A percentile compares a stretch with the other conserved stretches of the same genome.
phyloP scores from a whole-genome alignment of 2,329 filamentous ascomycete species.

The Emmonsiellopsis sp. region DNA sequence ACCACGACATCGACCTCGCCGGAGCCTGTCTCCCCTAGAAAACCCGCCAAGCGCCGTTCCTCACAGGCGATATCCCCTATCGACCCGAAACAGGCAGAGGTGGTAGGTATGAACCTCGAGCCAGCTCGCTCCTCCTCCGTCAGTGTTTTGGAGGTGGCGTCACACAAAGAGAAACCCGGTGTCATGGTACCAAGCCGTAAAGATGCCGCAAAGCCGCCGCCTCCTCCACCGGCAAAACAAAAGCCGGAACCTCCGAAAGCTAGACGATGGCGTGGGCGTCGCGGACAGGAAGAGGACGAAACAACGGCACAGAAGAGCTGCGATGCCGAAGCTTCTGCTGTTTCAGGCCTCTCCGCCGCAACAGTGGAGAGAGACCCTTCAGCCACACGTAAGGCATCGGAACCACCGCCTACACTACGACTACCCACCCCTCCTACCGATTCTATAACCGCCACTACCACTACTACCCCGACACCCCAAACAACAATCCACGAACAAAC shows the following conservation, averaged over 20 bases:
- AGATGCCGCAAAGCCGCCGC: constrained; percentile 20
- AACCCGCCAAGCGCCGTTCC: constrained; percentile 15
- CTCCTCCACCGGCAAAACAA: constrained; percentile 17
- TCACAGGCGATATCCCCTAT: neutral
- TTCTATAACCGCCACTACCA: neutral
- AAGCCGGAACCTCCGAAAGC: constrained; percentile 35
- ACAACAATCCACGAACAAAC: neutral
- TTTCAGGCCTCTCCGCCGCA: neutral
- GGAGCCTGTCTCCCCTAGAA: constrained; percentile 39
- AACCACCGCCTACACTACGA: neutral
- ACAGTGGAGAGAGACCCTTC: neutral
- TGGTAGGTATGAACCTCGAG: constrained; percentile 61
- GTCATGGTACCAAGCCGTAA: constrained; percentile 67
- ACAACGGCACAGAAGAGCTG: constrained; percentile 9
- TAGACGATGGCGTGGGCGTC: constrained; percentile 33
- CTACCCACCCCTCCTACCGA: constrained; percentile 1
- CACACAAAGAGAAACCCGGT: constrained; percentile 71
- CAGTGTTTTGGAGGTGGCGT: constrained; percentile 69
- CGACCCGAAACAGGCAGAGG: constrained; percentile 13
- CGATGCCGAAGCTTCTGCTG: neutral
- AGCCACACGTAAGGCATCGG: constrained; percentile 5
- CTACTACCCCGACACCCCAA: neutral
- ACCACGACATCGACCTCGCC: constrained; percentile 25
- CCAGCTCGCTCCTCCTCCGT: constrained; percentile 61
- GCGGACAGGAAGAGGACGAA: constrained; percentile 23